Evolutionary conservation across 768 basidiomycete species (phyloP), one percentile per base, ranked within the genome.

Genomic region (Dioszegia aurantiaca): DNA sequence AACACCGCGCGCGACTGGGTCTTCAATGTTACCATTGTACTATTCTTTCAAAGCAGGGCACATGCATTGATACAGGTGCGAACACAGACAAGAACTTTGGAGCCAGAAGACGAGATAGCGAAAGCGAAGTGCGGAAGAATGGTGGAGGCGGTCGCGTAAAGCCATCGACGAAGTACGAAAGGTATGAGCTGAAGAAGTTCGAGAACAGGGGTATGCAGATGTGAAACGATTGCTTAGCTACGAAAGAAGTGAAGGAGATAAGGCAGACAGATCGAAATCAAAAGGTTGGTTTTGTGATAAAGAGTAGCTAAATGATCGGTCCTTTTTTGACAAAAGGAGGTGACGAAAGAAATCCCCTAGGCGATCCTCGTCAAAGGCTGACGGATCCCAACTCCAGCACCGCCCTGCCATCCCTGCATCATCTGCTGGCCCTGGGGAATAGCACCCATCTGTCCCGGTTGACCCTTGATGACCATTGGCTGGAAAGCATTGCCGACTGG

Each of bases 401-500:
- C 30, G 33, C n/a, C 12, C 23, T 40, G 36, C 24, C 37, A 40
- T 9, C 14, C 37, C 37, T 16, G 21, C 51, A 16, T 17, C 23
- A 40, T 19, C 27, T 24, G 31, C 28, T 1, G 16, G 11, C 21
- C n/a, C 30, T 51, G 36, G 36, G n/a, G 46, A 42, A n/a, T 9
- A 9, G 33, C 8, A 33, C 33, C 33, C 16, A 11, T 26, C 43
- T 55, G 54, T 6, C 41, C 43, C 41, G 54, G 41, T 19, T 43
- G 54, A 4, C 40, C 28, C 42, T 55, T 49, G 31, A 52, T 41
- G 58, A 63, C 27, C 48, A 55, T 55, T 17, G 41, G 43, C 40
- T 55, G 48, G 39, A 72, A 72, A 0, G 62, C 61, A 27, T 65
- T 65, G 36, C 51, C 56, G 28, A 68, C 57, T 8, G 70, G 70